phyloP scores from a whole-genome alignment of 164 flowering plant species.

The Magnolia kwangsiensis region DNA sequence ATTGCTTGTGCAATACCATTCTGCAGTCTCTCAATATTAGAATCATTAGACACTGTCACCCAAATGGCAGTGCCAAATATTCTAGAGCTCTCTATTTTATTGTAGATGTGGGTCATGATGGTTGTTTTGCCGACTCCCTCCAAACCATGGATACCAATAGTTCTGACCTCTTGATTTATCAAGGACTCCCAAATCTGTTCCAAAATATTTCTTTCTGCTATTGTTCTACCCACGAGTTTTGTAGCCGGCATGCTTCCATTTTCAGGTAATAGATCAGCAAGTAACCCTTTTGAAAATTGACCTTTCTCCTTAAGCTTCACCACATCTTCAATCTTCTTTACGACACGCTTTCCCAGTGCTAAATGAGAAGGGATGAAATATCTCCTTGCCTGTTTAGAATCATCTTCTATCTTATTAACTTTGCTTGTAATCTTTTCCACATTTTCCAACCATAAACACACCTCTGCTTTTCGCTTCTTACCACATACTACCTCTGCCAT shows the following conservation, averaged over 20 bases:
- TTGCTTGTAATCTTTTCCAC: slow-evolving; percentile 1
- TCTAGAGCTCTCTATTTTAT: background rate
- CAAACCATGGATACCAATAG: slow-evolving; percentile 9
- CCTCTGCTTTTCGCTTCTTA: background rate
- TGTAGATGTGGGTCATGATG: slow-evolving; percentile 1
- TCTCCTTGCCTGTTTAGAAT: background rate
- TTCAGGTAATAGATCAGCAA: background rate
- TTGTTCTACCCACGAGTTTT: background rate
- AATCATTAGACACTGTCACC: slow-evolving; percentile 1
- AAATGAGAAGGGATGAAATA: background rate
- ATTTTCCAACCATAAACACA: slow-evolving; percentile 9
- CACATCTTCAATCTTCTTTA: background rate
- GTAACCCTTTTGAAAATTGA: background rate
- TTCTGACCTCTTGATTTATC: background rate
- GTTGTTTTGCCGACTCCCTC: slow-evolving; percentile 12
- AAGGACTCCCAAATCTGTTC: slow-evolving; percentile 1
- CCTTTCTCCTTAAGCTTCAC: slow-evolving; percentile 1
- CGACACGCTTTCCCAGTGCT: background rate
- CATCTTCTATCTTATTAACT: background rate
- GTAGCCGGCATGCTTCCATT: background rate
- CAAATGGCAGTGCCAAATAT: background rate
- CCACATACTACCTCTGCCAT: background rate
- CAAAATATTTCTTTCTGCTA: background rate
- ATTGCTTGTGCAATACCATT: background rate
- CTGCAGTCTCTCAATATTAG: background rate